Conservation (phyloP, 805 yeast species). For the Cyberlindnera petersonii region DNA sequence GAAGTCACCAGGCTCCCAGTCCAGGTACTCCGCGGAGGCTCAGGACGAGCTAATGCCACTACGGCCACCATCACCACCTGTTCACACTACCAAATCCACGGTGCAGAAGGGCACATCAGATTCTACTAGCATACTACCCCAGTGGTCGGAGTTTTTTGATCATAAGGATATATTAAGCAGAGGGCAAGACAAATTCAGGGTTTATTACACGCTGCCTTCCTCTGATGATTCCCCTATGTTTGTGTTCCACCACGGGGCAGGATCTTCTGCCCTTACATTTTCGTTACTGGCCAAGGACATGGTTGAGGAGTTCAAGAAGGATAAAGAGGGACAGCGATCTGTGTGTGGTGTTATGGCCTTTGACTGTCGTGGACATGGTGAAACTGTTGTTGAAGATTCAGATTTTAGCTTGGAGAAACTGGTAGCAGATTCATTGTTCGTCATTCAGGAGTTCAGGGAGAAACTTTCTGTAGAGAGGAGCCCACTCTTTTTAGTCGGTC, state of each 20-base stretch:
- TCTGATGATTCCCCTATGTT: constrained; percentile 48
- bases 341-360: constrained; percentile 63
- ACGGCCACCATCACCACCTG: constrained; percentile 15
- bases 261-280: constrained; percentile 80
- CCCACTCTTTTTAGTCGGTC: constrained; percentile 68
- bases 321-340: constrained; percentile 26
- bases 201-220: constrained; percentile 55
- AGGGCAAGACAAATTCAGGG: constrained; percentile 38
- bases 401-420: constrained; percentile 48
- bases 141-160: constrained; percentile 36
- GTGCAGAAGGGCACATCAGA: neutral
- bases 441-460: constrained; percentile 40
- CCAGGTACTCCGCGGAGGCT: constrained; percentile 9
- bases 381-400: constrained; percentile 30
- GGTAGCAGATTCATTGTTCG: constrained; percentile 50
- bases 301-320: constrained; percentile 22
- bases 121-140: neutral
- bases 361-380: constrained; percentile 88
- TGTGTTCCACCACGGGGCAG: constrained; percentile 92
- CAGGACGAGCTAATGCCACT: constrained; percentile 12
- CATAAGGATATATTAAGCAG: constrained; percentile 22
- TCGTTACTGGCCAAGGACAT: constrained; percentile 45
- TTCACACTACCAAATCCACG: constrained; percentile 1
- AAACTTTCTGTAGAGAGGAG: constrained; percentile 17
- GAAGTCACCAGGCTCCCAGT: constrained; percentile 1